These are phyloP conservation scores for Oxalis stricta DNA, from an alignment of 441 rosid genomes.

Conservation along the genomic window DNA sequence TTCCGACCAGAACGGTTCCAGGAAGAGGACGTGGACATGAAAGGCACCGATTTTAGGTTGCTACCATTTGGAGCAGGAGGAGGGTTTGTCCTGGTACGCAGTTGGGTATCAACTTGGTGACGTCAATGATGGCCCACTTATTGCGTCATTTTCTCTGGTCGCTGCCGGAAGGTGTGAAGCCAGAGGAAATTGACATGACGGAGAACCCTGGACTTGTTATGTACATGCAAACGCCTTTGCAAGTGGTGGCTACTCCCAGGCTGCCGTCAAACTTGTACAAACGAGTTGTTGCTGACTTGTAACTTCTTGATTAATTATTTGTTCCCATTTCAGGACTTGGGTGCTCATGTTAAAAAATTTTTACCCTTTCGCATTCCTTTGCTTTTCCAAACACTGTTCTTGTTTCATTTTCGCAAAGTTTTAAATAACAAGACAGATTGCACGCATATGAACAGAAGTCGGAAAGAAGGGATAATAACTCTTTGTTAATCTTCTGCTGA, in stretches of 20 bases:
- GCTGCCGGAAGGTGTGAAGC: slow-evolving; percentile 1
- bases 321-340: too few relatives aligned
- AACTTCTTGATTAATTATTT: too few relatives aligned
- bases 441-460: too few relatives aligned
- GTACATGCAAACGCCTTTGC: slow-evolving; percentile 12
- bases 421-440: too few relatives aligned
- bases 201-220: slow-evolving; percentile 19
- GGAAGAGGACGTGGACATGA: slow-evolving; percentile 15
- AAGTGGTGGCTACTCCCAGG: not conserved
- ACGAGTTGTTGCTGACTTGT: not conserved
- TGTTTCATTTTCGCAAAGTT: too few relatives aligned
- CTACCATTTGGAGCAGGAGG: slow-evolving; percentile 22
- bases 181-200: slow-evolving; percentile 16
- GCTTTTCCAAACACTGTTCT: too few relatives aligned
- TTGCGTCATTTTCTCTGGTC: slow-evolving; percentile 21
- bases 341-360: too few relatives aligned
- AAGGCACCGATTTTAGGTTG: slow-evolving; percentile 19
- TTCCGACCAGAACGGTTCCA: slow-evolving; percentile 22
- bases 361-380: too few relatives aligned
- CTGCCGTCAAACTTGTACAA: not conserved
- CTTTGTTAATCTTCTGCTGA: too few relatives aligned
- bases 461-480: too few relatives aligned
- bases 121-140: slow-evolving; percentile 15
- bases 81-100: slow-evolving; percentile 19
- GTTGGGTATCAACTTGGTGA: slow-evolving; percentile 18